Evolutionary conservation across 2,329 filamentous ascomycete genomes (phyloP), one percentile per base, ranked within the genome.

Genomic region (Penicillium brevicompactum): DNA sequence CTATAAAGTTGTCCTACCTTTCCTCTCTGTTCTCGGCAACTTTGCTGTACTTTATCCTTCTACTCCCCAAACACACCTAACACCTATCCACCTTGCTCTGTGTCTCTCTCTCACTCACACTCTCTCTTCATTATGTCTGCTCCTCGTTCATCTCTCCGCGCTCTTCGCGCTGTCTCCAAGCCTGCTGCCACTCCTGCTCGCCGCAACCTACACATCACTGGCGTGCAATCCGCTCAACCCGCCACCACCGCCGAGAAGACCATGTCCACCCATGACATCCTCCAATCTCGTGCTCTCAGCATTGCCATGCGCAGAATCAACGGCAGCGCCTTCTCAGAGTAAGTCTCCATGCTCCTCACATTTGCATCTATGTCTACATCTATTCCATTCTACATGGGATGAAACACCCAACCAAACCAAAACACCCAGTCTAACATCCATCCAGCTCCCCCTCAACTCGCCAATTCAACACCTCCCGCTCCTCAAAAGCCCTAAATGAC

Each of bases 391-490:
- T 34, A 34, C 7, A 34, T 34, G 10, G 24, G 8, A 34, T 11
- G 9, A 34, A 4, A 34, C 10, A 34, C 27, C 31, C 13, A 46
- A 37, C 27, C 37, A 7, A 6, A 10, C 4, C 8, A 24, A 18
- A 18, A 18, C 18, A 18, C 34, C 42, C 38, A 55, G 34, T 42
- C 64, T 66, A 52, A 66, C 59, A 56, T 22, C 8, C 46, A 65
- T 46, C 54, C 82, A 84, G 76, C 82, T 84, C 72, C 79, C 80
- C 58, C 78, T 76, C 64, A 62, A 73, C 71, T 58, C 81, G 84
- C 53, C 78, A 82, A 67, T 86, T 87, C 79, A 87, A 87, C 74
- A 86, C 84, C 57, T 84, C 80, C 59, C 82, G 82, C 57, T 71
- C 78, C 57, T 73, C 80, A 50, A 85, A 86, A 68, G 73, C 82